Evolutionary conservation across 805 yeast genomes (phyloP).

Genomic region (Cyberlindnera euphorbiiphila): DNA sequence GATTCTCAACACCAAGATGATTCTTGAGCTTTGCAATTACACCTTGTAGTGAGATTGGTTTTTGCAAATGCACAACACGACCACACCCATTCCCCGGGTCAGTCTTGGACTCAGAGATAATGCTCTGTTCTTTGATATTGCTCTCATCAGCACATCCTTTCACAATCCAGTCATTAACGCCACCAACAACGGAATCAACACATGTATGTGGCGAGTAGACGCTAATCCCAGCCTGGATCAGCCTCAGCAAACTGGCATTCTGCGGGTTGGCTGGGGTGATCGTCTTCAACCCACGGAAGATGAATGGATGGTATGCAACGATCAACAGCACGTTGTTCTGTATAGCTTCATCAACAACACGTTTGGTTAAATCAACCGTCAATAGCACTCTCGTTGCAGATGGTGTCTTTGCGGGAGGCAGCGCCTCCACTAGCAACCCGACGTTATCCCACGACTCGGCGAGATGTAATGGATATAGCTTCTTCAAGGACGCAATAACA

Average conservation of each 20-base stretch:
- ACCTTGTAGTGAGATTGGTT: conserved; percentile 39
- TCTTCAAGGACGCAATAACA: conserved; percentile 55
- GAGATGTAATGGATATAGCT: conserved; percentile 70
- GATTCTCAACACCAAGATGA: conserved; percentile 45
- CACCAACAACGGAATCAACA: conserved; percentile 86
- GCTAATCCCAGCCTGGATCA: conserved; percentile 73
- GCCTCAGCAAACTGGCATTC: conserved; percentile 66
- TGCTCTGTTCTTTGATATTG: conserved; percentile 24
- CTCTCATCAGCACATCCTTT: conserved; percentile 45
- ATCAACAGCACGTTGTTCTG: conserved; percentile 48
- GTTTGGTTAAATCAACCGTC: conserved; percentile 79
- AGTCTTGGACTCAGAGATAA: conserved; percentile 42
- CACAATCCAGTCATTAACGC: conserved; percentile 91
- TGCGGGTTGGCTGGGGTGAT: conserved; percentile 68
- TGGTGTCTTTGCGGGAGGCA: conserved; percentile 13
- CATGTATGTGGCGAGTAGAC: conserved; percentile 97
- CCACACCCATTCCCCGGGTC: conserved; percentile 74
- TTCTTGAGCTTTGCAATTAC: conserved; percentile 51
- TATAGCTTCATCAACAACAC: conserved; percentile 86
- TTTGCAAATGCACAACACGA: conserved; percentile 49
- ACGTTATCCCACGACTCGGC: conserved; percentile 98
- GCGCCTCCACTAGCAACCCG: conserved; percentile 77
- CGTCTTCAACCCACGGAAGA: conserved; percentile 81
- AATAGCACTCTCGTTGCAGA: conserved; percentile 42
- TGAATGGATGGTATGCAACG: conserved; percentile 92